Percentiles rank a stretch among this genome's conserved stretches.
phyloP scores from a whole-genome alignment of 2,329 filamentous ascomycete genomes.

The Lachnellula suecica region DNA sequence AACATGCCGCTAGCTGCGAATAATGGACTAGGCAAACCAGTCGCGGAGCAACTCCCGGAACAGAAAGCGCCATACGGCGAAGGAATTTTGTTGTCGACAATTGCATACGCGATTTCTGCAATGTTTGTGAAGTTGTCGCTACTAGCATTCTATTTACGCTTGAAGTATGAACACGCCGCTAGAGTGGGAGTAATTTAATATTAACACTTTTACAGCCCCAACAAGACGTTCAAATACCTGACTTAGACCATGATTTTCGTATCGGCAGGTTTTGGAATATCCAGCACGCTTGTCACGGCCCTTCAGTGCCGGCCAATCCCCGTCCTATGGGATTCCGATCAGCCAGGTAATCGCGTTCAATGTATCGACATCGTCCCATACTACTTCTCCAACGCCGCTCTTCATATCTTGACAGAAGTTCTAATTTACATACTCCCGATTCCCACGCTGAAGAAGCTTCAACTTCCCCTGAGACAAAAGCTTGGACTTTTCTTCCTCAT shows the following conservation, averaged over 20 bases:
- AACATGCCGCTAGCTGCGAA: neutral
- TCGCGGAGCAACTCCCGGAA: neutral
- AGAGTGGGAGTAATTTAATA: no score
- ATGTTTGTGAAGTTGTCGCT: constrained; percentile 47
- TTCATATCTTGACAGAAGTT: constrained; percentile 47
- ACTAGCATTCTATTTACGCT: constrained; percentile 43
- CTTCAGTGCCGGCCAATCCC: constrained; percentile 44
- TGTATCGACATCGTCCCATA: constrained; percentile 47
- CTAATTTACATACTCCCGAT: constrained; percentile 45
- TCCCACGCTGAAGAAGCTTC: constrained; percentile 41
- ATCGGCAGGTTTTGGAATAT: constrained; percentile 38
- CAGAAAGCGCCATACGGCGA: neutral
- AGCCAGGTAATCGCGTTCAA: constrained; percentile 24
- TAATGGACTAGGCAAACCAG: neutral
- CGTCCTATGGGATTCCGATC: constrained; percentile 38
- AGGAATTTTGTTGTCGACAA: neutral
- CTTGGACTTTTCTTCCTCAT: constrained; percentile 41
- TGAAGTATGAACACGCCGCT: constrained; percentile 32
- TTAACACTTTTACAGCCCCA: no score
- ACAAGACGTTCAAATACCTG: constrained; percentile 35
- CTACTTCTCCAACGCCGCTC: constrained; percentile 45
- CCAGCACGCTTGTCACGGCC: constrained; percentile 41
- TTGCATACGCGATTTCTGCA: neutral
- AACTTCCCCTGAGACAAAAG: constrained; percentile 45
- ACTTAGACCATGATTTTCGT: constrained; percentile 40